Evolutionary conservation across 495 filamentous ascomycete species (phyloP), one percentile per base, ranked within the genome.

Genomic region (Penicillium cataractarum): DNA sequence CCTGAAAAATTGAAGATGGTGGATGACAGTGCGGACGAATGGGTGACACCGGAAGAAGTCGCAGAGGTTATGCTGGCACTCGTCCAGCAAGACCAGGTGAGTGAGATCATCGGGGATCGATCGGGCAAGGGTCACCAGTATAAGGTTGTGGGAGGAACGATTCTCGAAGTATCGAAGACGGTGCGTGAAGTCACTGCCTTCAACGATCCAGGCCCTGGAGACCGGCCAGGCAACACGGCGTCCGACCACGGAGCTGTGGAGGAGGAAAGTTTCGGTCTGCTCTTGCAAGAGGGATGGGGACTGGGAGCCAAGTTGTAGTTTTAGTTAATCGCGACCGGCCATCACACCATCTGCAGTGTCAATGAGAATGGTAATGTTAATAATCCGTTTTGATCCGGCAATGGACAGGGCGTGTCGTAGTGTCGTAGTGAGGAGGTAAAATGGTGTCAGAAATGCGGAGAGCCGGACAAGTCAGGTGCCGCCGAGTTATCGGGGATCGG

Each of bases 11-110:
- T 87, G 56, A 76, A 77, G 60, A 80, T 87, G 69, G 60, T 89
- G 1, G 72, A 82, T 55, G 75, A 77, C 8, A 69, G 65, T 1
- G 61, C 68, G 22, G 87, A 88, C 66, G 75, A 71, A 55, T 90
- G 87, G 88, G 85, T 85, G 24, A 84, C 79, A 10, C 77, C 88
- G 0, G 87, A 89, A 62, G 84, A 87, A 62, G 88, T 91, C 0
- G 88, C 86, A 6, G 77, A 82, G 50, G 82, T 83, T 29, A 91
- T 91, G 88, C 63, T 88, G 55, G 78, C 79, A 46, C 77, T 88
- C 27, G 76, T 87, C 7, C 78, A 87, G 68, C 81, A 84, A 61
- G 76, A 78, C 22, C 56, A 73, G 49, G 75, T 83, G 19, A 71
- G 76, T 46, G 76, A 76, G 57, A 69, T 66, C n/a, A 80, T 81